Conservation (phyloP, 768 basidiomycete genomes). For the Candolleomyces efflorescens region DNA sequence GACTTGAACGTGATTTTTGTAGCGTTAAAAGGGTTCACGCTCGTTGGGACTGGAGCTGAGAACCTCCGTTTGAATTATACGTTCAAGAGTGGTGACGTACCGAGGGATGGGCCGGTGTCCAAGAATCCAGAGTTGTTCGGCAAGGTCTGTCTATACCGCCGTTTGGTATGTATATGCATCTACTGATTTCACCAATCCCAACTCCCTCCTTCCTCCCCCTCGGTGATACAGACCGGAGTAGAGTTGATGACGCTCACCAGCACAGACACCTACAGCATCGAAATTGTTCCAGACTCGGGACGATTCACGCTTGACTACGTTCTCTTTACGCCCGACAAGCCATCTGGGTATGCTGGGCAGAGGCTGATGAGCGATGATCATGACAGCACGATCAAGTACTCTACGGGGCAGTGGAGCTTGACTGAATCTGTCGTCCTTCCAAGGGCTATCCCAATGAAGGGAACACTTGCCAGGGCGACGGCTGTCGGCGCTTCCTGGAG, state of each 20-base stretch:
- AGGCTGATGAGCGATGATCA: conserved; percentile 1
- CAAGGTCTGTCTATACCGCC: background rate
- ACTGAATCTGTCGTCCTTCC: background rate
- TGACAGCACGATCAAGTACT: background rate
- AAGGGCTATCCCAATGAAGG: background rate
- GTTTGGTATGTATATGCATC: background rate
- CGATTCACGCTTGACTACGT: conserved; percentile 6
- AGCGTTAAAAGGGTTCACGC: background rate
- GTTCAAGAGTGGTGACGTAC: background rate
- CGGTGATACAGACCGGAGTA: background rate
- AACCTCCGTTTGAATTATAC: background rate
- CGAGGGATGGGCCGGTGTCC: background rate
- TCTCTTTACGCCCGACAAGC: conserved; percentile 1
- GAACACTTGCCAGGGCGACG: background rate
- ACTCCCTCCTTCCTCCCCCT: no score
- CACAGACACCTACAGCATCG: background rate
- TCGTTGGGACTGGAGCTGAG: background rate
- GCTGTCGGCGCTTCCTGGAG: background rate
- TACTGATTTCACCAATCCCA: no score
- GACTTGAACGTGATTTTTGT: background rate
- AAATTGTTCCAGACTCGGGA: background rate
- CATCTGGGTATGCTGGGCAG: background rate
- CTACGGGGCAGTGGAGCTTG: background rate
- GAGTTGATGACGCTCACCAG: background rate
- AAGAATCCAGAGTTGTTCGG: background rate